Percentiles rank a stretch among this genome's conserved stretches.
phyloP scores from a whole-genome alignment of 148 eudicot species.

The Spergularia bocconei region DNA sequence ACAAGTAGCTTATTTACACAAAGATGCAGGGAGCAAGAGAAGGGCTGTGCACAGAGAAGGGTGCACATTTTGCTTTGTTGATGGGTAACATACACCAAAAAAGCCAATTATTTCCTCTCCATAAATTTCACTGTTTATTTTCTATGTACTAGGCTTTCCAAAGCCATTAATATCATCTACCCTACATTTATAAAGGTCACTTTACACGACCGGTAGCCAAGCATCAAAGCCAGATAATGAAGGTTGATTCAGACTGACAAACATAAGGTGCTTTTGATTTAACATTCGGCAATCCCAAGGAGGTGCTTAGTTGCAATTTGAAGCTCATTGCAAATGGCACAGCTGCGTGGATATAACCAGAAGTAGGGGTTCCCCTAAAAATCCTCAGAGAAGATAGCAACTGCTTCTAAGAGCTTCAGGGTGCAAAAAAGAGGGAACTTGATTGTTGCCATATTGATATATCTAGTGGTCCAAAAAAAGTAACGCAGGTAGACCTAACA shows the following conservation, averaged over 20 bases:
- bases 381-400: neutral
- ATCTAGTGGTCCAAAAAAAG: neutral
- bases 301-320: neutral
- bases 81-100: neutral
- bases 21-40: neutral
- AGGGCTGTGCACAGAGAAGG: neutral
- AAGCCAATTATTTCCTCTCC: too few species aligned
- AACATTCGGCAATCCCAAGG: too few species aligned
- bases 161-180: too few species aligned
- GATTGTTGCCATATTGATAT: too few species aligned
- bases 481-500: neutral
- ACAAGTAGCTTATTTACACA: neutral
- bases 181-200: too few species aligned
- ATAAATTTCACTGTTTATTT: too few species aligned
- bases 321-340: neutral
- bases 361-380: neutral
- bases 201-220: too few species aligned
- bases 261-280: too few species aligned
- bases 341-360: neutral
- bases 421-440: neutral
- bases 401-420: neutral
- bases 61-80: neutral
- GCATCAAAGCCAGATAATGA: too few species aligned
- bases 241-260: too few species aligned
- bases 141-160: too few species aligned